Conservation (phyloP, 2,329 filamentous ascomycete species). For the Alternaria triticimaculans region DNA sequence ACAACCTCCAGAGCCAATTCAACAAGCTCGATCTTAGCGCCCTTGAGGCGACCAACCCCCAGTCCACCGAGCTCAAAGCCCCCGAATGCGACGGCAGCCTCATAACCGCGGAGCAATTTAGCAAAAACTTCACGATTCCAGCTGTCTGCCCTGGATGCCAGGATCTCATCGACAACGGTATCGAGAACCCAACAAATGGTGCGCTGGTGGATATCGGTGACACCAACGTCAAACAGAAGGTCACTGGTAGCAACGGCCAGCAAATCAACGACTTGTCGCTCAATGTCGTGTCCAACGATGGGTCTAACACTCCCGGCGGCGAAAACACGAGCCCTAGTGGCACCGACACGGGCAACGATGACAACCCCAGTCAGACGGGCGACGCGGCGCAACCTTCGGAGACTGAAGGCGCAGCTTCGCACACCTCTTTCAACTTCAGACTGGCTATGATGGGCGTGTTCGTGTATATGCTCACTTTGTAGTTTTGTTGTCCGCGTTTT, state of each 20-base stretch:
- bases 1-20: constrained; percentile 78
- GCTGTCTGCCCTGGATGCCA: constrained; percentile 68
- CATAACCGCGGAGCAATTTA: constrained; percentile 72
- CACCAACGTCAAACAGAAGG: constrained; percentile 62
- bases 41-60: constrained; percentile 68
- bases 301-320: constrained; percentile 63
- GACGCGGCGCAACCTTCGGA: constrained; percentile 22
- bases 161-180: constrained; percentile 77
- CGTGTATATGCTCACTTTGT: constrained; percentile 5
- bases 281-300: constrained; percentile 57
- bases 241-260: constrained; percentile 64
- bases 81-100: constrained; percentile 71
- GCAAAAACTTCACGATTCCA: constrained; percentile 83
- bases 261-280: constrained; percentile 70
- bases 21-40: constrained; percentile 73
- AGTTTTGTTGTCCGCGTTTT: not conserved
- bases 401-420: constrained; percentile 22
- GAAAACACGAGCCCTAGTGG: constrained; percentile 35
- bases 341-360: not conserved
- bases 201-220: constrained; percentile 65
- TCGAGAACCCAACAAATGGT: constrained; percentile 65
- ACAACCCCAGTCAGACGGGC: constrained; percentile 13
- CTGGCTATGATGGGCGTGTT: constrained; percentile 4
- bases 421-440: not conserved
- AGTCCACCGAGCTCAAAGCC: constrained; percentile 61